Percentiles rank a stretch among this genome's conserved stretches.
These are phyloP conservation scores for Tilletia caries DNA, from an alignment of 1,284 basidiomycete species.

Conservation along the genomic window DNA sequence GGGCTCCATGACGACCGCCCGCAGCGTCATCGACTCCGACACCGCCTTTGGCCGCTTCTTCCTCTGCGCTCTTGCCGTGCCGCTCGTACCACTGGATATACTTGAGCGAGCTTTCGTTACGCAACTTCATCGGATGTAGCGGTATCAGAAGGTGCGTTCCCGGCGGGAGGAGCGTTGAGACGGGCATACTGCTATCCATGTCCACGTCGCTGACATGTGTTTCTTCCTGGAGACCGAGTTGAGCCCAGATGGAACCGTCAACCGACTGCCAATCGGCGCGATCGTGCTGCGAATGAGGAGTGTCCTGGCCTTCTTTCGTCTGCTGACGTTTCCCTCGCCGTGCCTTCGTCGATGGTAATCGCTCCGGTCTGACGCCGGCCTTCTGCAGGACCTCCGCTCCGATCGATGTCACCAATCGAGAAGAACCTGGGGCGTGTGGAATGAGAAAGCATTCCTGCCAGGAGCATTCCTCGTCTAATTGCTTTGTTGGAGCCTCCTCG, in stretches of 20 bases:
- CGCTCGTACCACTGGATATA: constrained; percentile 10
- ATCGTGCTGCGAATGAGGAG: not conserved
- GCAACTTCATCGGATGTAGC: not conserved
- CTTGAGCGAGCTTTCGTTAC: constrained; percentile 7
- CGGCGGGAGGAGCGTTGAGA: not conserved
- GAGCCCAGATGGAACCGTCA: not conserved
- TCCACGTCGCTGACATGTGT: not conserved
- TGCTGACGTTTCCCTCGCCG: not conserved
- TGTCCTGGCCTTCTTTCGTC: not conserved
- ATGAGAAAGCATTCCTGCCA: not conserved
- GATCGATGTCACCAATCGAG: not conserved
- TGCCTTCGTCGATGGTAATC: not conserved
- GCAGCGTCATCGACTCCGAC: not conserved
- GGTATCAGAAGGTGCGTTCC: constrained; percentile 3
- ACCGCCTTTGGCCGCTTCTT: not conserved
- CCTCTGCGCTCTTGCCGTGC: constrained; percentile 5
- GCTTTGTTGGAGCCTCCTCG: not conserved
- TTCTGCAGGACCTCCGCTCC: not conserved
- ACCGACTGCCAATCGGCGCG: not conserved
- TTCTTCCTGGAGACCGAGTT: not conserved
- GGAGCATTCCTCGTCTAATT: not conserved
- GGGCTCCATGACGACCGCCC: not conserved
- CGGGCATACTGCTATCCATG: too few relatives aligned
- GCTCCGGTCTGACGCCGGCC: not conserved
- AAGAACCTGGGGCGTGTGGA: not conserved